Evolutionary conservation across 192 early-diverging fungal species (phyloP).

Genomic region (Backusella sp.): DNA sequence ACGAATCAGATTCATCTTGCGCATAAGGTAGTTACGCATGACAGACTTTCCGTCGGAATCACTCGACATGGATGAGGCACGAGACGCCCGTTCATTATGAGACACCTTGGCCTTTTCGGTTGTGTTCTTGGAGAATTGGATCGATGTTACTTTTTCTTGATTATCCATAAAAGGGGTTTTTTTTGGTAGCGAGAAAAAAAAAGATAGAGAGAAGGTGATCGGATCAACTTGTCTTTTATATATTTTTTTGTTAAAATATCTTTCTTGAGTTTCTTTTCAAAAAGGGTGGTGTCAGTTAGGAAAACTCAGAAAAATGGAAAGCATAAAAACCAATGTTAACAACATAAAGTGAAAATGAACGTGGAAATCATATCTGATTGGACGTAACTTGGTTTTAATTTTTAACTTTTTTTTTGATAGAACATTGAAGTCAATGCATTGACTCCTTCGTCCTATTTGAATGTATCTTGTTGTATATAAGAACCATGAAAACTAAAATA

Average conservation of each 20-base stretch:
- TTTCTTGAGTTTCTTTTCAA: background rate
- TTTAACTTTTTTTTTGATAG: background rate
- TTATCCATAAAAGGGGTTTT: background rate
- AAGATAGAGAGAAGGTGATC: background rate
- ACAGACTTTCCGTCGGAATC: background rate
- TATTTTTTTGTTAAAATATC: background rate
- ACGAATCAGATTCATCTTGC: slow-evolving; percentile 26
- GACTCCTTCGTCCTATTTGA: background rate
- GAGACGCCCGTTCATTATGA: background rate
- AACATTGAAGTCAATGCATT: background rate
- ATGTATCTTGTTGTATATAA: background rate
- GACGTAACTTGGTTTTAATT: background rate
- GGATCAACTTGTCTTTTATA: background rate
- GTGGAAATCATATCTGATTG: background rate
- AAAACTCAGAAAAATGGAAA: background rate
- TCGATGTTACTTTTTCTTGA: slow-evolving; percentile 2
- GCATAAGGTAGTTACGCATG: slow-evolving; percentile 20
- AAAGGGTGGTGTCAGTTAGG: background rate
- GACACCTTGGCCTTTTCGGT: background rate
- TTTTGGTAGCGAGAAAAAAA: background rate
- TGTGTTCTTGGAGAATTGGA: background rate
- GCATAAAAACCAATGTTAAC: background rate
- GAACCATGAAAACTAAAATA: background rate
- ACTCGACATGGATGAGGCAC: background rate
- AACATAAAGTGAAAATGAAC: background rate